Conservation (phyloP, 305 asterid genomes). For the Fraxinus platypoda region DNA sequence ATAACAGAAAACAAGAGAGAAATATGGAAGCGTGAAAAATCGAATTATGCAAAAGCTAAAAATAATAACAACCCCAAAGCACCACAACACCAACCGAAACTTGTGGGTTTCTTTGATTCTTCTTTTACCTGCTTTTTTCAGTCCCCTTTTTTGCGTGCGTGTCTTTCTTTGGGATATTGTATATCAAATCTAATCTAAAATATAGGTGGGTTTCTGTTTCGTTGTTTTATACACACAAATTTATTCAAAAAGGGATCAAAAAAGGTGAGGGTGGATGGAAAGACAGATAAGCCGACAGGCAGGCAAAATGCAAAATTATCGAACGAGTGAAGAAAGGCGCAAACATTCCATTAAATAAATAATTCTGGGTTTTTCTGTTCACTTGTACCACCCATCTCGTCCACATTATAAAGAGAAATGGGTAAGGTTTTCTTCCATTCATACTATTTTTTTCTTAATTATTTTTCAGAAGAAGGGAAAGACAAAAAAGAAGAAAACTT, state of each 20-base stretch:
- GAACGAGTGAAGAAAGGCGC: neutral
- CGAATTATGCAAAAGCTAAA: slow-evolving; percentile 19
- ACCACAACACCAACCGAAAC: slow-evolving; percentile 39
- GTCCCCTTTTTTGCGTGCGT: slow-evolving; percentile 30
- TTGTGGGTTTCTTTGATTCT: slow-evolving; percentile 29
- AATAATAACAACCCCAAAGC: neutral
- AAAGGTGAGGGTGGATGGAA: neutral
- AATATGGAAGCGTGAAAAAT: slow-evolving; percentile 3
- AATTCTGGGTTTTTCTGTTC: too few species aligned
- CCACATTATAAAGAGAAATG: too few species aligned
- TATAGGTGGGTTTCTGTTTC: neutral
- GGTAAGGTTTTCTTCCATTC: too few species aligned
- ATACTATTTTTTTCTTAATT: too few species aligned
- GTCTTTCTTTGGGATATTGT: neutral
- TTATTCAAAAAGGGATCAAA: neutral
- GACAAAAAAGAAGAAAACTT: too few species aligned
- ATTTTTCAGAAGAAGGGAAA: too few species aligned
- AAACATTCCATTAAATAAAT: too few species aligned
- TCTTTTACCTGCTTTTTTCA: slow-evolving; percentile 22
- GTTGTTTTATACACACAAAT: neutral
- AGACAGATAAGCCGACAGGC: neutral
- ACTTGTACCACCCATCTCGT: too few species aligned
- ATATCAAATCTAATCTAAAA: neutral
- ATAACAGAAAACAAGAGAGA: neutral
- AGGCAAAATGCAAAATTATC: neutral